Evolutionary conservation across 768 basidiomycete genomes (phyloP), one percentile per base, ranked within the genome.

Genomic region (Mycena maculata): DNA sequence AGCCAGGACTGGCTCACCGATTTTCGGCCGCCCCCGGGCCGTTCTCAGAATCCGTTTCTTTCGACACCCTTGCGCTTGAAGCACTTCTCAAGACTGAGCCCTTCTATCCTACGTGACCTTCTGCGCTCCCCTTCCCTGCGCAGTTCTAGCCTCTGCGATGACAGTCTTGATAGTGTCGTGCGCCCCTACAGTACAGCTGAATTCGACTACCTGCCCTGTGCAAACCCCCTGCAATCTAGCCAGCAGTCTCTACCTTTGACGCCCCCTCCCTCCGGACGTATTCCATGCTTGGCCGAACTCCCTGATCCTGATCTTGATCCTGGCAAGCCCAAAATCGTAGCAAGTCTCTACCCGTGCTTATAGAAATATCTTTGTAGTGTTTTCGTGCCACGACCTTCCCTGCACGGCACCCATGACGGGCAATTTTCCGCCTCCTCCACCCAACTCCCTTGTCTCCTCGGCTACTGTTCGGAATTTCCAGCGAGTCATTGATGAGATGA

Each of bases 31-130:
- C 33, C 67, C 1, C n/a, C n/a, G n/a, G n/a, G n/a, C n/a, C n/a
- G 44, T 33, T 54, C 61, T 41, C 61, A 72, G 54, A 69, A 74
- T 57, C 65, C 71, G 1, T 75, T 71, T 57, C 67, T 75, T 42
- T 73, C 74, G 20, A 75, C 74, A 15, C 74, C 74, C 20, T 39
- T 75, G 54, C 71, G 74, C 27, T 53, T 69, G 22, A 73, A 72
- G 42, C 68, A 75, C 39, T 75, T 73, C 58, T 67, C 74, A n/a
- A 69, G 54, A 42, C 63, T 73, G 23, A 72, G 69, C 52, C 74
- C 72, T 7, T 65, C 60, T 12, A 71, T 67, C 47, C 58, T 75
- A 10, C 71, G 72, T 15, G 67, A 23, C 1, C 52, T 75, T 22
- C 45, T 75, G 41, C 71, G 71, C 41, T 73, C 72, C 23, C 74